Conservation (phyloP, 148 eudicot species). For the Fagopyrum tataricum region DNA sequence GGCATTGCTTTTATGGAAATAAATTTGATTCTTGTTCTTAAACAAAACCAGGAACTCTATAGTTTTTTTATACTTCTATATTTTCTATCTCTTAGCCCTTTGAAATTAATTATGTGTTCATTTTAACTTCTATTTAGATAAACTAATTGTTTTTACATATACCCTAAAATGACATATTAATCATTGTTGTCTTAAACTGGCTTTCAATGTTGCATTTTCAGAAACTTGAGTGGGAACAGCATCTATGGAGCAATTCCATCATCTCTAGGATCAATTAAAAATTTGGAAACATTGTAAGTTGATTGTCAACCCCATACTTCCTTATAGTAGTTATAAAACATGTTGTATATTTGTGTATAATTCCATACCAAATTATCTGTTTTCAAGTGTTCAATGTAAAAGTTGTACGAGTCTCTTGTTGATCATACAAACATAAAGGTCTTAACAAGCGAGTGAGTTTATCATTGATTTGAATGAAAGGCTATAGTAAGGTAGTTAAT, state of each 20-base stretch:
- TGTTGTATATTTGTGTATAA: not conserved
- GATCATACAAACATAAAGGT: not conserved
- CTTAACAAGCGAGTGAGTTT: not conserved
- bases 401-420: constrained; percentile 3
- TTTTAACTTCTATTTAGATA: not conserved
- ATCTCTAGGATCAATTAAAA: constrained; percentile 54
- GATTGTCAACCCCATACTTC: not conserved
- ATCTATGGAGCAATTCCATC: constrained; percentile 79
- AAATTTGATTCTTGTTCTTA: not conserved
- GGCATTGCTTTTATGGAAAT: not conserved
- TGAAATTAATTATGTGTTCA: not conserved
- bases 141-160: not conserved
- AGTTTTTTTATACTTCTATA: not conserved
- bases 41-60: not conserved
- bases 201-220: constrained; percentile 26
- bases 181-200: not conserved
- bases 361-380: not conserved
- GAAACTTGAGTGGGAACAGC: constrained; percentile 94
- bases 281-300: constrained; percentile 67
- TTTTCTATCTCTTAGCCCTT: not conserved
- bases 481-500: not conserved
- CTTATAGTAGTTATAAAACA: not conserved
- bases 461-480: not conserved
- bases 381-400: not conserved
- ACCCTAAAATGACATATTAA: not conserved